Conservation (phyloP, 1,284 basidiomycete species). For the Coniferiporia weirii region DNA sequence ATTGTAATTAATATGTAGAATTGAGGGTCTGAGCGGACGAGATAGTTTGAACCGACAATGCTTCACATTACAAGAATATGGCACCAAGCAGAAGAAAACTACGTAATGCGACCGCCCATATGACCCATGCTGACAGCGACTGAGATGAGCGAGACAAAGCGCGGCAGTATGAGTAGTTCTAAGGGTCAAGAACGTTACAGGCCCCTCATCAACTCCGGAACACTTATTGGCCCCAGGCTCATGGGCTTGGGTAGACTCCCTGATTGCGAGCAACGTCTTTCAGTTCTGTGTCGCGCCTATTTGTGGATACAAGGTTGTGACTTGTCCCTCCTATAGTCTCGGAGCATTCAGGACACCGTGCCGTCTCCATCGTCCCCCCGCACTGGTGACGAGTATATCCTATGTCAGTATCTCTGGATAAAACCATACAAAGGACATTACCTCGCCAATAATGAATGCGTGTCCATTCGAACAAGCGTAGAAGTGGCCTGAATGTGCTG, state of each 20-base stretch:
- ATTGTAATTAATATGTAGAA: no score
- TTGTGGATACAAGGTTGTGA: constrained; percentile 9
- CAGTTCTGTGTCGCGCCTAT: constrained; percentile 5
- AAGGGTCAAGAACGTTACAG: no score
- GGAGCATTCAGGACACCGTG: constrained; percentile 17
- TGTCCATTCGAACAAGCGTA: constrained; percentile 48
- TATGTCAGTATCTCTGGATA: background rate
- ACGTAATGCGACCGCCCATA: no score
- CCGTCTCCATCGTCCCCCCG: constrained; percentile 11
- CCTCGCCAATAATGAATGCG: constrained; percentile 41
- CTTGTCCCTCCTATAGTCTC: constrained; percentile 13
- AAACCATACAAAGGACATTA: constrained; percentile 18
- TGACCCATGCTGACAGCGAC: no score
- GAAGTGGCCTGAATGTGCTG: constrained; percentile 46
- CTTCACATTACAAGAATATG: no score
- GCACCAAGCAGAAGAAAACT: no score
- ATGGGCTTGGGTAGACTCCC: constrained; percentile 7
- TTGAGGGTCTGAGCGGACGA: no score
- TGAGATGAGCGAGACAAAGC: no score
- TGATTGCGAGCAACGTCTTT: constrained; percentile 10
- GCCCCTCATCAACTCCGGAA: background rate
- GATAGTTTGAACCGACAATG: no score
- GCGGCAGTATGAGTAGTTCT: no score
- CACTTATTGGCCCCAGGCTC: constrained; percentile 4
- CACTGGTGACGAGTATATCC: constrained; percentile 7